Percentiles rank a stretch among this genome's conserved stretches.
These are phyloP conservation scores for Cordyceps cicadae DNA, from an alignment of 2,329 filamentous ascomycete species.

Conservation along the genomic window DNA sequence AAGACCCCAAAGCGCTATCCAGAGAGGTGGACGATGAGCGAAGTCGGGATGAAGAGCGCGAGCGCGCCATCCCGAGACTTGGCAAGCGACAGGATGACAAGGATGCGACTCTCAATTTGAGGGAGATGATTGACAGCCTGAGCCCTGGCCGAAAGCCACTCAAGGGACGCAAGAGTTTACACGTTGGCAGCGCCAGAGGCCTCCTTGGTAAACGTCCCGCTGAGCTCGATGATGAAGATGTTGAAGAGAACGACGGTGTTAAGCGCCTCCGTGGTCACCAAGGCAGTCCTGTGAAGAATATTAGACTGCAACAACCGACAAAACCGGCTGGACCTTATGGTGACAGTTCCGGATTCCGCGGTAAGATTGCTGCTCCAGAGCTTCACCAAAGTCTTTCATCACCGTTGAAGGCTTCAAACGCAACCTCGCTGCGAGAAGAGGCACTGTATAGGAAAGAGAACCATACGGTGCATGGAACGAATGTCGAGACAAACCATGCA, in stretches of 20 bases:
- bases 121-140: conserved; percentile 69
- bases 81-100: conserved; percentile 44
- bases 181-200: conserved; percentile 65
- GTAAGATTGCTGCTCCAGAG: conserved; percentile 12
- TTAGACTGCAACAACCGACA: conserved; percentile 61
- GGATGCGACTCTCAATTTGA: conserved; percentile 59
- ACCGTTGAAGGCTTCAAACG: conserved; percentile 35
- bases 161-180: conserved; percentile 65
- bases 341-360: conserved; percentile 33
- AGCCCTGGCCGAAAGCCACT: conserved; percentile 65
- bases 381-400: conserved; percentile 35
- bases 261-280: conserved; percentile 66
- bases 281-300: conserved; percentile 68
- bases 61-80: conserved; percentile 48
- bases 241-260: conserved; percentile 49
- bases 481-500: conserved; percentile 29
- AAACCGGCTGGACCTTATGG: conserved; percentile 60
- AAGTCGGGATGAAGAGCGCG: conserved; percentile 49
- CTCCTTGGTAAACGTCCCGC: conserved; percentile 65
- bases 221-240: conserved; percentile 58
- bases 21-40: conserved; percentile 55
- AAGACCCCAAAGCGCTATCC: conserved; percentile 55
- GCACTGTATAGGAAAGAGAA: conserved; percentile 44
- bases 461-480: conserved; percentile 35
- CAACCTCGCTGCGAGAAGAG: conserved; percentile 48